A percentile compares a stretch with the other conserved stretches of the same genome.
These are phyloP conservation scores for Metschnikowia borealis DNA, from an alignment of 805 yeast species.

Conservation along the genomic window DNA sequence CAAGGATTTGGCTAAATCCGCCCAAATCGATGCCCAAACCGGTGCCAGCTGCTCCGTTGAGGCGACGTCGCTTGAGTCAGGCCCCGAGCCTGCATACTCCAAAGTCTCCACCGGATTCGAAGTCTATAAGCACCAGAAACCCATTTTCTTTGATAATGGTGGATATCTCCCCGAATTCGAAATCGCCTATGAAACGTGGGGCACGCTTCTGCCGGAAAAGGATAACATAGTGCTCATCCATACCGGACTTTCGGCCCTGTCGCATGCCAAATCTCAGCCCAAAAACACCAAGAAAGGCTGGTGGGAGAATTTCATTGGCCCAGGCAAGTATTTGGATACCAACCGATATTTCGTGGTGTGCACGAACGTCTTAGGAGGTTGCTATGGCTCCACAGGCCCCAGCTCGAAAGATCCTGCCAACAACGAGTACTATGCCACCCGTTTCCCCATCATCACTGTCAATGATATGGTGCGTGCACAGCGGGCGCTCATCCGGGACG, in stretches of 20 bases:
- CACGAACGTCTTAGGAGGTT: slow-evolving; percentile 90
- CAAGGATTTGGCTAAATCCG: slow-evolving; percentile 25
- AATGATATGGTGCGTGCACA: slow-evolving; percentile 93
- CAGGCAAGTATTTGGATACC: slow-evolving; percentile 76
- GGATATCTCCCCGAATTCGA: slow-evolving; percentile 69
- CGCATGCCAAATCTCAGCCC: slow-evolving; percentile 83
- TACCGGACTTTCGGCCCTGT: slow-evolving; percentile 89
- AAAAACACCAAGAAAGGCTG: slow-evolving; percentile 74
- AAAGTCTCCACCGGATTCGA: slow-evolving; percentile 65
- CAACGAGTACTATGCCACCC: slow-evolving; percentile 67
- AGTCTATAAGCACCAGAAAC: slow-evolving; percentile 48
- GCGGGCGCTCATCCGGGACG: slow-evolving; percentile 57
- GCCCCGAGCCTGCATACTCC: slow-evolving; percentile 85
- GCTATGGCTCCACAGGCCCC: slow-evolving; percentile 95
- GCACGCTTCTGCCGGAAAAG: slow-evolving; percentile 54
- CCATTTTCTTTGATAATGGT: slow-evolving; percentile 77
- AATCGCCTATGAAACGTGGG: slow-evolving; percentile 95
- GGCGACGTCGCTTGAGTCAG: slow-evolving; percentile 47
- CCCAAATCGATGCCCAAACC: slow-evolving; percentile 13
- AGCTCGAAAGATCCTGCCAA: slow-evolving; percentile 72
- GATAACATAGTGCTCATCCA: slow-evolving; percentile 78
- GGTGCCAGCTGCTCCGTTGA: neutral
- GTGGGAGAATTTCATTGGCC: slow-evolving; percentile 96
- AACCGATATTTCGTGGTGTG: slow-evolving; percentile 77
- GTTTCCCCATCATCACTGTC: slow-evolving; percentile 81